Percentiles rank a stretch among this genome's conserved stretches.
Evolutionary conservation across 805 yeast genomes (phyloP).

Genomic region (Saccharomycopsis vini): DNA sequence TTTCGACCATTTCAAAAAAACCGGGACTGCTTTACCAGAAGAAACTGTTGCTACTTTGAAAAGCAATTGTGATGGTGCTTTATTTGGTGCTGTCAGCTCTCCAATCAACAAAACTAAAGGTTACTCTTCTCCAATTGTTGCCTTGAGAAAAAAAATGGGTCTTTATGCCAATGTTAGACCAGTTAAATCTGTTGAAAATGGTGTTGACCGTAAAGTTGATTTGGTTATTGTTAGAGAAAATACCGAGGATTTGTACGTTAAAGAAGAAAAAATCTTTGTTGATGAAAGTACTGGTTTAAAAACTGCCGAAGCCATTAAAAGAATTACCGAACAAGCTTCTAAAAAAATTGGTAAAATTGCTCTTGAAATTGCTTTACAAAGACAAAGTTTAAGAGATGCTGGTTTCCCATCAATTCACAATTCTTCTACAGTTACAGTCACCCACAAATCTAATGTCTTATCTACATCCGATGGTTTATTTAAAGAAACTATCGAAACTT

Average conservation of each 20-base stretch:
- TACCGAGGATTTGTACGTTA: slow-evolving; percentile 95
- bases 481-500: slow-evolving; percentile 72
- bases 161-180: slow-evolving; percentile 97
- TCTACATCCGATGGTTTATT: slow-evolving; percentile 90
- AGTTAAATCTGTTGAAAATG: slow-evolving; percentile 83
- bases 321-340: slow-evolving; percentile 86
- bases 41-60: slow-evolving; percentile 74
- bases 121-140: slow-evolving; percentile 97
- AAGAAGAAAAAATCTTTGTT: slow-evolving; percentile 70
- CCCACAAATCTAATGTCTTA: slow-evolving; percentile 94
- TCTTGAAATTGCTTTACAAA: slow-evolving; percentile 82
- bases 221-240: slow-evolving; percentile 98
- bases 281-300: slow-evolving; percentile 72
- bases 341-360: slow-evolving; percentile 85
- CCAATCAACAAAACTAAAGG: slow-evolving; percentile 93
- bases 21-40: slow-evolving; percentile 95
- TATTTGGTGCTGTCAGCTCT: slow-evolving; percentile 95
- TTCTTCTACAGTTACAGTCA: slow-evolving; percentile 58
- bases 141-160: slow-evolving; percentile 92
- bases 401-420: slow-evolving; percentile 50
- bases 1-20: slow-evolving; percentile 82
- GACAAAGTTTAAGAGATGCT: slow-evolving; percentile 67
- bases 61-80: slow-evolving; percentile 88
- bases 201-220: slow-evolving; percentile 77
- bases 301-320: slow-evolving; percentile 95